Conservation (phyloP, 257 asterid species). For the Nicotiana otophora region DNA sequence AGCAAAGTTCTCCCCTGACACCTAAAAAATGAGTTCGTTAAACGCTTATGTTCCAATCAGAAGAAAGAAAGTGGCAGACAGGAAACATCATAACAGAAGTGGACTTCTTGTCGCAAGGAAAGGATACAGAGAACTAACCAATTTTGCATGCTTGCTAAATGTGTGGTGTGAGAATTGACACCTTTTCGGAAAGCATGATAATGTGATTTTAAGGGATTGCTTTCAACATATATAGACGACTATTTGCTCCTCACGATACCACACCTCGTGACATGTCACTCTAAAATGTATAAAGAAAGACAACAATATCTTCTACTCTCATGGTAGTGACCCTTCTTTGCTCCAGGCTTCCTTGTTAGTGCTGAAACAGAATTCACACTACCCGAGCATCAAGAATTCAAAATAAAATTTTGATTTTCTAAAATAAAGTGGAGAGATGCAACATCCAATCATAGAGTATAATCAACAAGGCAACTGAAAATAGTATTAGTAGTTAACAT, state of each 20-base stretch:
- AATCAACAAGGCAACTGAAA: no score
- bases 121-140: not conserved
- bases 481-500: no score
- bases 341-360: no score
- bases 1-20: not conserved
- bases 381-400: no score
- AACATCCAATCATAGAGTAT: no score
- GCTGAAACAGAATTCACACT: no score
- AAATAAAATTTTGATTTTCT: no score
- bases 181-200: not conserved
- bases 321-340: no score
- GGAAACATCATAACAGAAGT: not conserved
- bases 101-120: not conserved
- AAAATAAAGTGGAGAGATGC: no score
- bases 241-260: not conserved
- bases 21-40: not conserved
- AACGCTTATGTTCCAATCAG: not conserved
- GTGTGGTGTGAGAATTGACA: not conserved
- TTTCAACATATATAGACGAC: not conserved
- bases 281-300: not conserved
- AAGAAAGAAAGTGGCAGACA: not conserved
- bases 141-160: not conserved
- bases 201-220: not conserved
- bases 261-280: not conserved
- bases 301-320: no score